Evolutionary conservation across 2,329 filamentous ascomycete species (phyloP), one percentile per base, ranked within the genome.

Genomic region (Botryotinia convoluta): DNA sequence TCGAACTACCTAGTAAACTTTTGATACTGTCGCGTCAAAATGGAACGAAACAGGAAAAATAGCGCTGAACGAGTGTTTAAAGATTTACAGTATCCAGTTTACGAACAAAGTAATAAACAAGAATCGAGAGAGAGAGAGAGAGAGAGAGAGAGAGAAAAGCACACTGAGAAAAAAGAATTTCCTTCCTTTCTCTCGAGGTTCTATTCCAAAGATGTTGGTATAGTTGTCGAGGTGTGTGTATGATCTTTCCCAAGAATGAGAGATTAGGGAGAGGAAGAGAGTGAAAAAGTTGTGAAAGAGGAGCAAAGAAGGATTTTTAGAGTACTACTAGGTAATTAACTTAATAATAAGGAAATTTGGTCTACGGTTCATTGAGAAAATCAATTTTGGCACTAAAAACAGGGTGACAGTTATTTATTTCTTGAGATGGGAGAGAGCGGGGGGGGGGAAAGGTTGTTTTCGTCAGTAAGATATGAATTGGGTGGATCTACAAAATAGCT

Each of bases 161-260:
- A 72, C 16, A 44, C 61, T n/a, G 20, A 59, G 39, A 14, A 67
- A 37, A 29, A 37, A 29, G 45, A 37, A 45, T 9, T 9, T 54
- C 48, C 5, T 37, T 64, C 59, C 42, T 29, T 29, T 57, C 51
- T 57, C n/a, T 3, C 35, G 51, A 60, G 70, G n/a, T 60, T 72
- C 48, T 45, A 45, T 32, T 39, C 57, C 54, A 14, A n/a, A 60
- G 70, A 48, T 60, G 61, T 60, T 45, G 70, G 37, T 32, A 65
- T 65, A 20, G 45, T 54, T 22, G 32, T 26, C 59, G 59, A 39
- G 35, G 20, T 14, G 35, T 45, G 62, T n/a, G 12, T 20, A 6
- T 67, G 45, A 42, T 35, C 22, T 44, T 67, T 72, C 45, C 69
- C 45, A 65, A 65, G 69, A 57, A 67, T 65, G 69, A 57, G 61